phyloP scores from a whole-genome alignment of 2,329 filamentous ascomycete species.

The Lecanicillium sp. region DNA sequence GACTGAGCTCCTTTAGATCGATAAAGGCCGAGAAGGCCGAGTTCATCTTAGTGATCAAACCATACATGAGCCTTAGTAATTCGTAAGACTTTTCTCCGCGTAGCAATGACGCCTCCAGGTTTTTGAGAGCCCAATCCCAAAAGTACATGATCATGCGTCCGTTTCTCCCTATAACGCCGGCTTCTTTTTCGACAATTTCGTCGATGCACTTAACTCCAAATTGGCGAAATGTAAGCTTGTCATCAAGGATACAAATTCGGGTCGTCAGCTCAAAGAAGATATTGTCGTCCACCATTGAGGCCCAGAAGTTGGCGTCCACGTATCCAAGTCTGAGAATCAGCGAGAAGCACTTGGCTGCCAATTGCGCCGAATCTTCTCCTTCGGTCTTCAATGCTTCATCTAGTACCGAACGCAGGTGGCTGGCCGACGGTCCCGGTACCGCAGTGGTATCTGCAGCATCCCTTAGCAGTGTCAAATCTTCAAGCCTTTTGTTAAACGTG shows the following conservation, averaged over 20 bases:
- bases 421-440: slow-evolving; percentile 19
- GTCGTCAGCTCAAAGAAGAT: slow-evolving; percentile 20
- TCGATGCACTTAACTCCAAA: slow-evolving; percentile 31
- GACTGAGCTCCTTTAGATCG: slow-evolving; percentile 25
- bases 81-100: slow-evolving; percentile 37
- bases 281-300: slow-evolving; percentile 19
- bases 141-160: slow-evolving; percentile 22
- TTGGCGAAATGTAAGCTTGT: slow-evolving; percentile 22
- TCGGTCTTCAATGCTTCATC: slow-evolving; percentile 19
- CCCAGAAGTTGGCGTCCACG: slow-evolving; percentile 25
- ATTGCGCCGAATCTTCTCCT: slow-evolving; percentile 21
- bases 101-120: slow-evolving; percentile 27
- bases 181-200: slow-evolving; percentile 18
- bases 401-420: slow-evolving; percentile 21
- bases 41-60: slow-evolving; percentile 33
- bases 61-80: slow-evolving; percentile 36
- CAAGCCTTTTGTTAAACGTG: no score
- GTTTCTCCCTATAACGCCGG: neutral
- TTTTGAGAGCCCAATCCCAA: slow-evolving; percentile 27
- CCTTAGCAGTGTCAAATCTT: neutral
- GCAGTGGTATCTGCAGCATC: neutral
- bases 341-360: slow-evolving; percentile 23
- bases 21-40: slow-evolving; percentile 23
- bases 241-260: slow-evolving; percentile 24
- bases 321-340: slow-evolving; percentile 26